phyloP scores from a whole-genome alignment of 225 moss, liverwort and hornwort genomes.

The Sphagnum contortum region DNA sequence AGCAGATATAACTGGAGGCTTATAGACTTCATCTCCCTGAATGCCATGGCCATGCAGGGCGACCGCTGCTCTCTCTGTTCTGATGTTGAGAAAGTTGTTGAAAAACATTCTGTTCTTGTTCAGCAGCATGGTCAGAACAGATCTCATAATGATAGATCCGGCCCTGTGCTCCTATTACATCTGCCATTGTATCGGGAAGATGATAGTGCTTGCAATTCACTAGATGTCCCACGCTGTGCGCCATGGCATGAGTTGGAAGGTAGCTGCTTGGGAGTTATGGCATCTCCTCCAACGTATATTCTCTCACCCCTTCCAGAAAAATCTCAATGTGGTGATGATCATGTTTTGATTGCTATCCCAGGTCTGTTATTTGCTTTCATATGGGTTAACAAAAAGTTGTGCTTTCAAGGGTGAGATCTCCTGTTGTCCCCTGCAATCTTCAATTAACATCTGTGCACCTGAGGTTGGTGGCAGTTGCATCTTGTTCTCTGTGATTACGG shows the following conservation, averaged over 20 bases:
- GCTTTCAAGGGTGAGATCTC: too few relatives aligned
- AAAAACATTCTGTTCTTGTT: conserved; percentile 8
- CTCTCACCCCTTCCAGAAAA: not conserved
- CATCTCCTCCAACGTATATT: conserved; percentile 13
- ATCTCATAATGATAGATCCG: not conserved
- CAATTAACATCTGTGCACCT: too few relatives aligned
- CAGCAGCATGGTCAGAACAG: not conserved
- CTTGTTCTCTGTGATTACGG: not conserved
- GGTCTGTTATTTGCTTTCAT: too few relatives aligned
- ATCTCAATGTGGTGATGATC: too few relatives aligned
- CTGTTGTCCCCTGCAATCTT: too few relatives aligned
- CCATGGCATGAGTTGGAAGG: conserved; percentile 60
- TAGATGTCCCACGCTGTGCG: conserved; percentile 51
- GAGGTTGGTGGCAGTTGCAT: too few relatives aligned
- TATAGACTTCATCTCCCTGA: conserved; percentile 34
- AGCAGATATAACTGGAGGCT: conserved; percentile 28
- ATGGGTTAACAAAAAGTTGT: too few relatives aligned
- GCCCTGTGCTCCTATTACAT: conserved; percentile 37
- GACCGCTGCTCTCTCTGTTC: conserved; percentile 27
- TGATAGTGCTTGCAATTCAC: conserved; percentile 20
- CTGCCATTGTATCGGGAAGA: conserved; percentile 38
- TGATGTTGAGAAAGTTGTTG: conserved; percentile 11
- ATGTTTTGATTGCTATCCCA: too few relatives aligned
- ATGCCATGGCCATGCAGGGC: conserved; percentile 42
- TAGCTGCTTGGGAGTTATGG: conserved; percentile 23